phyloP scores from a whole-genome alignment of 228 moss, liverwort and hornwort species.

The Sphagnum fallax region DNA sequence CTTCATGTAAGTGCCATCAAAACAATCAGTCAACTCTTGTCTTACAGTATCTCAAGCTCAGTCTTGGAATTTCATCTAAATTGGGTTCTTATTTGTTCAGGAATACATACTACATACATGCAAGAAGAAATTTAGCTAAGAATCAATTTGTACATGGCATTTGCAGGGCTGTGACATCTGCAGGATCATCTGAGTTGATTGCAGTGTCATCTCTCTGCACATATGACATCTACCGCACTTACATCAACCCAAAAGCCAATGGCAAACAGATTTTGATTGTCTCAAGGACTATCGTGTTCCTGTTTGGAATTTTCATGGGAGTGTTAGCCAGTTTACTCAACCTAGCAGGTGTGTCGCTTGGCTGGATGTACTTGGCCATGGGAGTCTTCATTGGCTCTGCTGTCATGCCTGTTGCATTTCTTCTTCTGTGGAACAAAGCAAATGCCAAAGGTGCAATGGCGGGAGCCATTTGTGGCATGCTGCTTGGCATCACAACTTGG shows the following conservation, averaged over 20 bases:
- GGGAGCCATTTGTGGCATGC: constrained; percentile 39
- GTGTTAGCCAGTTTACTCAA: constrained; percentile 75
- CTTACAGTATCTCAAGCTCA: too few species aligned
- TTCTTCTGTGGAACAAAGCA: constrained; percentile 84
- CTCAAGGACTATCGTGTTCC: constrained; percentile 46
- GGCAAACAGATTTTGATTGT: constrained; percentile 71
- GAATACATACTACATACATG: too few species aligned
- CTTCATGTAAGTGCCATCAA: constrained; percentile 27
- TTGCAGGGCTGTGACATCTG: constrained; percentile 90
- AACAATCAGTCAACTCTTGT: too few species aligned
- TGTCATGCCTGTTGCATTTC: constrained; percentile 84
- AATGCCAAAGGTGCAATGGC: constrained; percentile 64
- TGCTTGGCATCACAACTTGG: constrained; percentile 65
- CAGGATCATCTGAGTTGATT: constrained; percentile 83
- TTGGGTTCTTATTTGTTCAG: too few species aligned
- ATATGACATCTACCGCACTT: constrained; percentile 80
- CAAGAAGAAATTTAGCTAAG: too few species aligned
- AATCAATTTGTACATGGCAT: too few species aligned
- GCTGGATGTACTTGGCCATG: constrained; percentile 98
- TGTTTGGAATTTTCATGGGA: constrained; percentile 83
- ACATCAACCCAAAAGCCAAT: constrained; percentile 75
- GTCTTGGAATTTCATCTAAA: too few species aligned
- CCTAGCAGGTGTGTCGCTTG: constrained; percentile 72
- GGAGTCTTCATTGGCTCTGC: constrained; percentile 94
- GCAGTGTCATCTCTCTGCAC: constrained; percentile 85